Evolutionary conservation across 805 yeast species (phyloP).

Genomic region (Lipomyces starkeyi): DNA sequence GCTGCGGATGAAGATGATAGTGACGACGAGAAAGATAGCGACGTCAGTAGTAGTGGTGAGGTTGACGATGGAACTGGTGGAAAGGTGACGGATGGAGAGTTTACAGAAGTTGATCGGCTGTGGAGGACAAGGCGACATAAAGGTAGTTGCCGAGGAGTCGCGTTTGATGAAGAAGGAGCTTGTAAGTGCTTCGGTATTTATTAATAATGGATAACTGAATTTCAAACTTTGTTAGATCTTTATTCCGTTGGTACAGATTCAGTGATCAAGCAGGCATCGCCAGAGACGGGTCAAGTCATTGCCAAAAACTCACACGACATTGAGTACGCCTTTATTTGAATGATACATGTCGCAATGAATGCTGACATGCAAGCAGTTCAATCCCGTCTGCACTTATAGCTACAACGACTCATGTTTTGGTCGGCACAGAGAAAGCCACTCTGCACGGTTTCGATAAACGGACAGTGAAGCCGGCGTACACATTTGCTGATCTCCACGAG

Average conservation of each 20-base stretch:
- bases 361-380: neutral
- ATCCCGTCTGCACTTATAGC: slow-evolving; percentile 42
- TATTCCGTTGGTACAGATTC: slow-evolving; percentile 82
- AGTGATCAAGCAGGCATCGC: slow-evolving; percentile 72
- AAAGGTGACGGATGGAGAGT: neutral
- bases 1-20: slow-evolving; percentile 20
- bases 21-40: neutral
- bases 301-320: slow-evolving; percentile 53
- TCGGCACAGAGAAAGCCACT: slow-evolving; percentile 73
- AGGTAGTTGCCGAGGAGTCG: slow-evolving; percentile 78
- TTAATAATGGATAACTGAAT: slow-evolving; percentile 17
- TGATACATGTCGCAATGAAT: neutral
- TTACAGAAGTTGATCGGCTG: slow-evolving; percentile 41
- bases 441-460: slow-evolving; percentile 67
- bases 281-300: slow-evolving; percentile 76
- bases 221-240: slow-evolving; percentile 41
- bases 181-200: slow-evolving; percentile 47
- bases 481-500: slow-evolving; percentile 65
- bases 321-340: slow-evolving; percentile 5
- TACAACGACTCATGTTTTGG: slow-evolving; percentile 45
- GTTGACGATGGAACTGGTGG: neutral
- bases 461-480: slow-evolving; percentile 57
- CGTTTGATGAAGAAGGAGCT: slow-evolving; percentile 66
- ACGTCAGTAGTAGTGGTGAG: slow-evolving; percentile 13
- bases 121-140: slow-evolving; percentile 95